phyloP scores from a whole-genome alignment of 805 yeast genomes.

The Saturnispora silvae region DNA sequence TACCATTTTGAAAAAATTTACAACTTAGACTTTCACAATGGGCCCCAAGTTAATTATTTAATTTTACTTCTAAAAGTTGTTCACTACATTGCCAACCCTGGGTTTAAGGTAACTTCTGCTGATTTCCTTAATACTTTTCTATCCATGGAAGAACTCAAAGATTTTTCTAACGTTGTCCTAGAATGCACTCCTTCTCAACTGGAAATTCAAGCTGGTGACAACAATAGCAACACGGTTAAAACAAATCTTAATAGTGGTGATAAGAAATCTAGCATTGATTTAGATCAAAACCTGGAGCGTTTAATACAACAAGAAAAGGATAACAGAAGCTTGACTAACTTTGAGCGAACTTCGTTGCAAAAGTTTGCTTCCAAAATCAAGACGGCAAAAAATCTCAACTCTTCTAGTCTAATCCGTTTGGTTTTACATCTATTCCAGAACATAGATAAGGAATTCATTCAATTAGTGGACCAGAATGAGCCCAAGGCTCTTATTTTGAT shows the following conservation, averaged over 20 bases:
- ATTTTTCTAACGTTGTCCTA: no score
- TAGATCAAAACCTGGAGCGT: background rate
- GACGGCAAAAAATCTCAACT: background rate
- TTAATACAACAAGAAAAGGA: background rate
- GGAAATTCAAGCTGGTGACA: no score
- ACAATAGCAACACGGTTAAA: no score
- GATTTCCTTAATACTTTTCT: background rate
- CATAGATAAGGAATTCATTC: background rate
- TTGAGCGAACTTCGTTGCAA: background rate
- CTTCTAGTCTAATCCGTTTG: background rate
- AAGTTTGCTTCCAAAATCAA: background rate
- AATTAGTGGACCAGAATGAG: conserved; percentile 1
- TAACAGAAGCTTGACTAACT: background rate
- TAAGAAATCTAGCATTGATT: no score
- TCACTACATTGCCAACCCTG: background rate
- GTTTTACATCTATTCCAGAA: background rate
- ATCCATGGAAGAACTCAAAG: background rate
- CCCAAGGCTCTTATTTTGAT: conserved; percentile 2
- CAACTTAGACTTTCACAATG: background rate
- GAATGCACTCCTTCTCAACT: no score
- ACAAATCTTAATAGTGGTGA: no score
- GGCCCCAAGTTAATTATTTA: background rate
- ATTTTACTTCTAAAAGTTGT: background rate
- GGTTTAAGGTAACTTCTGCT: conserved; percentile 1
- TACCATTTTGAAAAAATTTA: background rate